phyloP scores from a whole-genome alignment of 148 eudicot species.

The Rhododendron ovatum region DNA sequence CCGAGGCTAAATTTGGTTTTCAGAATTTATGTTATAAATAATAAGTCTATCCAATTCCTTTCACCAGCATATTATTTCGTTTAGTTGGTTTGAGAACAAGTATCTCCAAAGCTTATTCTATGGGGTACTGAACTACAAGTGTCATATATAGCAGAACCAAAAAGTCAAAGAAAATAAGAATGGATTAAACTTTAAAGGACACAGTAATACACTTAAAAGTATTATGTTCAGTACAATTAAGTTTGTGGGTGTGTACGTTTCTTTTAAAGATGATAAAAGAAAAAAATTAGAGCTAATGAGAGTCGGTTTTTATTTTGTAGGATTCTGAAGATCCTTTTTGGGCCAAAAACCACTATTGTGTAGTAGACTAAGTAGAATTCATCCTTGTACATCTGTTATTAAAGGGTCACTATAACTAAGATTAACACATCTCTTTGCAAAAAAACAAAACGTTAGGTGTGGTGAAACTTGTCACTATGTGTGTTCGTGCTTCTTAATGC shows the following conservation, averaged over 20 bases:
- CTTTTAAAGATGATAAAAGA: neutral
- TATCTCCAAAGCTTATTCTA: neutral
- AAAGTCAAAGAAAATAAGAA: neutral
- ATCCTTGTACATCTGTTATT: neutral
- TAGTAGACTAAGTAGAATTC: neutral
- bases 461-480: neutral
- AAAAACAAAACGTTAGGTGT: neutral
- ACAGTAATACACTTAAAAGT: neutral
- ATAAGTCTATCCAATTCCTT: neutral
- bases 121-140: neutral
- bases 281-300: neutral
- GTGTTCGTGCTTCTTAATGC: neutral
- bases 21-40: neutral
- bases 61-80: neutral
- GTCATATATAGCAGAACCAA: neutral
- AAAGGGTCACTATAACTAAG: neutral
- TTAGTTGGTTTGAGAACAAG: neutral
- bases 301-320: neutral
- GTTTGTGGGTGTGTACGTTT: neutral
- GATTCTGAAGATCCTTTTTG: neutral
- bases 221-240: neutral
- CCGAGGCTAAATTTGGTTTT: neutral
- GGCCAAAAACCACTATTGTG: neutral
- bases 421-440: too few relatives aligned
- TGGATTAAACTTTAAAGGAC: neutral